phyloP scores from a whole-genome alignment of 768 basidiomycete genomes.

The Naematelia encephala region DNA sequence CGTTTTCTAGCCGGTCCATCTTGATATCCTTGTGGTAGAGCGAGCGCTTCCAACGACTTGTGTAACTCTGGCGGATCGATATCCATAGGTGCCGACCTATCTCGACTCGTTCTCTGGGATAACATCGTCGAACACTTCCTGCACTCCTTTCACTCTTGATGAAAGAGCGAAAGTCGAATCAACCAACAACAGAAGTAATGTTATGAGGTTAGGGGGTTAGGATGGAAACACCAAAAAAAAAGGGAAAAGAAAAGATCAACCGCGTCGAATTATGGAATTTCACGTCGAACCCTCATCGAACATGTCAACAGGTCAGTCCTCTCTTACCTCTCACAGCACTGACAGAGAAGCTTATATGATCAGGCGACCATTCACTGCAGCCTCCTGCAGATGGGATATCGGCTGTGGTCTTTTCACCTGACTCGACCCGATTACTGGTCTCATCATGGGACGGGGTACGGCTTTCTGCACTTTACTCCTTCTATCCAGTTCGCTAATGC shows the following conservation, averaged over 20 bases:
- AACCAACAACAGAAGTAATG: no score
- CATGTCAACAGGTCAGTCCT: conserved; percentile 23
- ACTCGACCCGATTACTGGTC: conserved; percentile 74
- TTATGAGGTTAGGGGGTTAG: no score
- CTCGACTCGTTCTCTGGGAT: conserved; percentile 5
- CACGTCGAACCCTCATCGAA: neutral
- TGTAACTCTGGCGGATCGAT: conserved; percentile 26
- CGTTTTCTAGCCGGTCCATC: conserved; percentile 41
- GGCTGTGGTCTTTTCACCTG: conserved; percentile 74
- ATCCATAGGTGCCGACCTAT: conserved; percentile 41
- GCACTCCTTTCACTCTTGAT: no score
- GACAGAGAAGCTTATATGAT: neutral
- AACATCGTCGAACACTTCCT: neutral
- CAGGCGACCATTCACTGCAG: conserved; percentile 43
- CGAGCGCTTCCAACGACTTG: conserved; percentile 6
- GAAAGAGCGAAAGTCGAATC: no score
- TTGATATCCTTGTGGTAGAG: conserved; percentile 12
- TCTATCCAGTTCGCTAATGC: neutral
- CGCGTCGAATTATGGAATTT: conserved; percentile 16
- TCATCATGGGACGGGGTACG: conserved; percentile 84
- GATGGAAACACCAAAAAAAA: neutral
- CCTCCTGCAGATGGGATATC: conserved; percentile 83
- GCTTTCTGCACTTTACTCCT: neutral
- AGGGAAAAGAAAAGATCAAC: conserved; percentile 16
- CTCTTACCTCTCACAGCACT: neutral